Evolutionary conservation across 2,329 filamentous ascomycete genomes (phyloP).

Genomic region (Botrytis porri): DNA sequence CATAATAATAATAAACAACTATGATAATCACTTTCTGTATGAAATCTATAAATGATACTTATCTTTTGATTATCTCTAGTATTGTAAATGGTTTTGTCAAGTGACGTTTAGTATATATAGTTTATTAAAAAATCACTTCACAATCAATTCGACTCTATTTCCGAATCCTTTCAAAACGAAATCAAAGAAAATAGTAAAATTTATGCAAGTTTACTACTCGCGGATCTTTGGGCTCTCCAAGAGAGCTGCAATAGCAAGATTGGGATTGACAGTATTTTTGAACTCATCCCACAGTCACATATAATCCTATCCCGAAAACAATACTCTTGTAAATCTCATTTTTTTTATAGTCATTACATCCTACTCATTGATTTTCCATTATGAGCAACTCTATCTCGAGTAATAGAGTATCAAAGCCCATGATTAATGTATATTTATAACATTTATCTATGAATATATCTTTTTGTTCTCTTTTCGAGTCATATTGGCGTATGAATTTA

Average conservation of each 20-base stretch:
- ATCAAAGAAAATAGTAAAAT: background rate
- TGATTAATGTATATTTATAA: background rate
- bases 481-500: background rate
- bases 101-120: background rate
- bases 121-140: background rate
- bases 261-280: background rate
- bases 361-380: background rate
- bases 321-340: background rate
- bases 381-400: background rate
- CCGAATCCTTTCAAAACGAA: background rate
- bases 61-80: background rate
- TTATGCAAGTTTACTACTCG: background rate
- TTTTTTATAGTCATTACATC: background rate
- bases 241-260: fast-evolving
- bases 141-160: background rate
- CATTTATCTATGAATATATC: background rate
- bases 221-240: background rate
- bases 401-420: background rate
- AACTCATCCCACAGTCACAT: background rate
- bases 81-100: background rate
- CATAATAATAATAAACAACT: background rate
- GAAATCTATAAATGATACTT: background rate
- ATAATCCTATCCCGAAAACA: background rate
- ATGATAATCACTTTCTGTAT: background rate
- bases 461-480: background rate